Evolutionary conservation across 106 monocot genomes (phyloP), one percentile per base, ranked within the genome.

Genomic region (Phalaenopsis equestris): DNA sequence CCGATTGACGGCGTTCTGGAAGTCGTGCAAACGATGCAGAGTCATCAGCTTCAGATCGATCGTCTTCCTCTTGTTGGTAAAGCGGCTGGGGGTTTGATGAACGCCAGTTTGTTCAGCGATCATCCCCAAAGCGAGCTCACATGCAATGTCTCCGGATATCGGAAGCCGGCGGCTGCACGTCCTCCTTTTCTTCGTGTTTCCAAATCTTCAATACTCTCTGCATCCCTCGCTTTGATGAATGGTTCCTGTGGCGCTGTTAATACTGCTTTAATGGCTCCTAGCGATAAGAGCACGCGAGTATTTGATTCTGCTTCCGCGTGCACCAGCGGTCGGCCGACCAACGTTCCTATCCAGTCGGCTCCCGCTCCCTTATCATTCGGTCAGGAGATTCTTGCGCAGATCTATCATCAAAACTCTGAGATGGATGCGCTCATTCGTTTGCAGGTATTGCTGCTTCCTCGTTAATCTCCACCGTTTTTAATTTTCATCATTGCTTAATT

Each of bases 391-490:
- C 42, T 83, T 18, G 79, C 87, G 4, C 73, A 75, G 41, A 78
- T 91, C 67, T 84, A 76, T 67, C 80, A 77, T 18, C 82, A 89
- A 8, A 87, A 64, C 73, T 9, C 77, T 12, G 91, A 91, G 77
- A 72, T 89, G 55, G 91, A 91, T 56, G 84, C 87, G 17, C 39
- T 87, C 48, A 39, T 91, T 72, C 84, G 83, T 47, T 42, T 81
- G 58, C 85, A 90, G 90, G 90, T 90, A 77, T 21, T 6, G 8
- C 6, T 24, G 55, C 36, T 38, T 47, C 6, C 16, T 30, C 8
- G 9, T 37, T 55, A 3, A 23, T 75, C 41, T 18, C 2, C 5
- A 21, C 5, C 6, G 5, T 21, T 61, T 19, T 21, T 6, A 8
- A 61, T 61, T 10, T 24, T 68, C 14, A 36, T 18, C 41, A 41